Percentiles rank a stretch among this genome's conserved stretches.
Evolutionary conservation across 1,139 yeast species (phyloP).

Genomic region (Casaregolazyma lundiana): DNA sequence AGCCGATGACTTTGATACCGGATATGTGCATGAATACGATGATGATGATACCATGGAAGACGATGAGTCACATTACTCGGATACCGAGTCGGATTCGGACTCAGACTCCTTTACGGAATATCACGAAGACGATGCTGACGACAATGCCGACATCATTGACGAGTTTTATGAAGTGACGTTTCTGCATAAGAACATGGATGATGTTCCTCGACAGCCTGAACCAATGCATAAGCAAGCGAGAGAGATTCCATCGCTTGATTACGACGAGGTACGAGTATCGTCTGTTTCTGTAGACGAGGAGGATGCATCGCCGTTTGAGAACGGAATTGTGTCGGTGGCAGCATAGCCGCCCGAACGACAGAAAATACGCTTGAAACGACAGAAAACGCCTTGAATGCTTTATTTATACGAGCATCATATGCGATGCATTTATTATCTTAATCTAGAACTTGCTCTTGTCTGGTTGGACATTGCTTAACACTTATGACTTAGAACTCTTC

Average conservation of each 20-base stretch:
- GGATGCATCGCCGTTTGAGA: constrained; percentile 18
- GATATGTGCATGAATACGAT: constrained; percentile 10
- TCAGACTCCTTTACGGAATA: constrained; percentile 14
- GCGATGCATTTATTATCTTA: no score
- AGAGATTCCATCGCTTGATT: constrained; percentile 12
- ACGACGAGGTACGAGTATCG: constrained; percentile 10
- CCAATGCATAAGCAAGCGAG: constrained; percentile 23
- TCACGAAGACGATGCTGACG: constrained; percentile 13
- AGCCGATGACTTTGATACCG: constrained; percentile 9
- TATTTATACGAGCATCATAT: no score
- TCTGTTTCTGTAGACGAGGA: constrained; percentile 22
- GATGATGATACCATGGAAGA: constrained; percentile 12
- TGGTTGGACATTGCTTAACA: no score
- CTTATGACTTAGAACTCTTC: no score
- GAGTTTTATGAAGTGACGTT: constrained; percentile 13
- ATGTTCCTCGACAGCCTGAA: constrained; percentile 18
- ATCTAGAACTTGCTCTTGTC: no score
- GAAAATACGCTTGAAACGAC: no score
- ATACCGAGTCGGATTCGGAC: constrained; percentile 13
- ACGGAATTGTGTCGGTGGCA: constrained; percentile 1
- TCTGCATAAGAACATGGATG: constrained; percentile 14
- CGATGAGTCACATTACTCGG: constrained; percentile 8
- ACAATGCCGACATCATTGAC: constrained; percentile 14
- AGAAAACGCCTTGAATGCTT: no score
- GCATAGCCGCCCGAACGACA: no score